A percentile compares a stretch with the other conserved stretches of the same genome.
Conservation (phyloP, 1,284 basidiomycete species). For the Rhizopogon parksii region DNA sequence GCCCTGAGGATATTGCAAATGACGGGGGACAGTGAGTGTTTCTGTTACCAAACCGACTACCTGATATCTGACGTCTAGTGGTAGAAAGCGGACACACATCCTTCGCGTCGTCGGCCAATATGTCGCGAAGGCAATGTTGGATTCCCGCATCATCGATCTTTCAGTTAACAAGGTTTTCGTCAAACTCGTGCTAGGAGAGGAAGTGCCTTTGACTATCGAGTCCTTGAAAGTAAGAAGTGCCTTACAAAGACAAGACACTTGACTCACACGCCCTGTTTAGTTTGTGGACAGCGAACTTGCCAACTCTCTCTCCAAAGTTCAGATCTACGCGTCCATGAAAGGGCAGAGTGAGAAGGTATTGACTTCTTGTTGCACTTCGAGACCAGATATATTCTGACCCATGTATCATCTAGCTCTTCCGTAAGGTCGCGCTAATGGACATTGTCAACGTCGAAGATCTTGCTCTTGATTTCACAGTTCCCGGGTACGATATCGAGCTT, state of each 20-base stretch:
- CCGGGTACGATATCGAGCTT: conserved; percentile 91
- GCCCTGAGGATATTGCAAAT: conserved; percentile 53
- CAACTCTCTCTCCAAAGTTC: conserved; percentile 78
- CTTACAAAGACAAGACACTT: not conserved
- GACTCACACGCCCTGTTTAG: conserved; percentile 31
- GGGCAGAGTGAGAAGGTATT: conserved; percentile 51
- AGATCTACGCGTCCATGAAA: conserved; percentile 44
- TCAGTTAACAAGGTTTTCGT: conserved; percentile 91
- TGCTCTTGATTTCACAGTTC: conserved; percentile 91
- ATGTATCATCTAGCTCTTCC: conserved; percentile 34
- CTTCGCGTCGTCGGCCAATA: conserved; percentile 93
- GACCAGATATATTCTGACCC: conserved; percentile 5
- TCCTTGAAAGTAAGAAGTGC: conserved; percentile 57
- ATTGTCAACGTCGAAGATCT: conserved; percentile 77
- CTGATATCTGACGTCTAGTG: conserved; percentile 6
- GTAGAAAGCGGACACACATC: conserved; percentile 72
- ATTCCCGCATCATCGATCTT: conserved; percentile 96
- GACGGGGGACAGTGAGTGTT: conserved; percentile 64
- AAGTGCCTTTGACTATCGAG: conserved; percentile 77
- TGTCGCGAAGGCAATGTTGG: conserved; percentile 95
- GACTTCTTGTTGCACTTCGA: conserved; percentile 6
- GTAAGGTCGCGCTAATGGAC: conserved; percentile 53
- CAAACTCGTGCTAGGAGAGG: conserved; percentile 80
- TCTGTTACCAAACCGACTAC: not conserved
- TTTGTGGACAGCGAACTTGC: conserved; percentile 82